Percentiles rank a stretch among this genome's conserved stretches.
Conservation (phyloP, 2,329 filamentous ascomycete species). For the Epichloe hybrida region DNA sequence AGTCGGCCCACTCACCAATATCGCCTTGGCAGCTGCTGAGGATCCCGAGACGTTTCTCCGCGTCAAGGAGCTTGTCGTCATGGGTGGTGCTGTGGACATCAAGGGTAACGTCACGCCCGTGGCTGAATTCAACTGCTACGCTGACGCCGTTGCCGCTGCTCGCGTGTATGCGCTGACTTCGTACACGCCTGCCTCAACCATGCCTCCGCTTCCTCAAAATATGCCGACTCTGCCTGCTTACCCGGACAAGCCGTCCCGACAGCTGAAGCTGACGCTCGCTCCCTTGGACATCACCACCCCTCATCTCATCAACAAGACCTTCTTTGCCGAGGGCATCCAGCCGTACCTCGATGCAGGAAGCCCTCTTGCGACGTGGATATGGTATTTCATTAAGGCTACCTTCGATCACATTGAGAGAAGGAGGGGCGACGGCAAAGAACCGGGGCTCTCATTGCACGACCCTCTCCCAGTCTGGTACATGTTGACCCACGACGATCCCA, state of each 20-base stretch:
- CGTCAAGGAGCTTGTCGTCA: conserved; percentile 83
- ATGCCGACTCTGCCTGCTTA: conserved; percentile 44
- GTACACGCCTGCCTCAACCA: conserved; percentile 58
- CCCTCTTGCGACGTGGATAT: conserved; percentile 60
- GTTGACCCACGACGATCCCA: conserved; percentile 43
- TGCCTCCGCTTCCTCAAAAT: conserved; percentile 52
- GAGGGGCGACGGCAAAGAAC: conserved; percentile 41
- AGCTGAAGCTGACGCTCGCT: conserved; percentile 56
- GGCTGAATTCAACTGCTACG: conserved; percentile 92
- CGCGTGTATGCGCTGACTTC: conserved; percentile 68
- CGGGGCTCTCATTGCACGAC: conserved; percentile 59
- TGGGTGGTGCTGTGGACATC: conserved; percentile 75
- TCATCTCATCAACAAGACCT: conserved; percentile 50
- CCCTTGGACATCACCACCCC: conserved; percentile 65
- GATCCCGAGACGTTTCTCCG: conserved; percentile 82
- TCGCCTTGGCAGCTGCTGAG: conserved; percentile 75
- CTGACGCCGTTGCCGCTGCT: conserved; percentile 67
- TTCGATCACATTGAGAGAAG: conserved; percentile 56
- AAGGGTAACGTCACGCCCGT: conserved; percentile 75
- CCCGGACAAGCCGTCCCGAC: conserved; percentile 47
- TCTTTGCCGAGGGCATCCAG: conserved; percentile 43
- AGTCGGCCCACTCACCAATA: conserved; percentile 84
- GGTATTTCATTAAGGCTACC: conserved; percentile 57
- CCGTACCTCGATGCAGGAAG: conserved; percentile 47
- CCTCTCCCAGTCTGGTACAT: conserved; percentile 71